Conservation (phyloP, 2,329 filamentous ascomycete genomes). For the Gnomoniopsis sp. region DNA sequence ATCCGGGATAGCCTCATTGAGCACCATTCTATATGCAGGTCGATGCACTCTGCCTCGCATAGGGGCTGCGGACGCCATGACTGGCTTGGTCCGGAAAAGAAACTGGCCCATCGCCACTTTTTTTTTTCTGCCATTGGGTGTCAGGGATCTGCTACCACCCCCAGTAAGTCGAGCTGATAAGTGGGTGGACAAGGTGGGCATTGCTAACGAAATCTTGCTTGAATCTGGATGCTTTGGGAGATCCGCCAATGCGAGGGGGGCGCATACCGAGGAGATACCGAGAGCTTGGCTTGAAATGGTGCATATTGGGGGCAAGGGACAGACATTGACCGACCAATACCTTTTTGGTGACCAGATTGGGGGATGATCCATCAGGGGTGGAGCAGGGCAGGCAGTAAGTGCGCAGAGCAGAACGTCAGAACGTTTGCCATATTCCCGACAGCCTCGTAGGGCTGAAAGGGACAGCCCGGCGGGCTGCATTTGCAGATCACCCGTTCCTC, state of each 20-base stretch:
- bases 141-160: constrained; percentile 13
- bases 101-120: constrained; percentile 5
- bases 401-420: not conserved
- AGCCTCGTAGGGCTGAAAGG: constrained; percentile 18
- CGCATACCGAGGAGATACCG: not conserved
- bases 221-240: not conserved
- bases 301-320: not conserved
- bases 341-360: not conserved
- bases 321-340: not conserved
- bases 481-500: constrained; percentile 9
- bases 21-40: constrained; percentile 5
- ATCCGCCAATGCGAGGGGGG: not conserved
- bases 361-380: not conserved
- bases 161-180: constrained; percentile 3
- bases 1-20: constrained; percentile 12
- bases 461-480: not conserved
- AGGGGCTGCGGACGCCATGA: constrained; percentile 15
- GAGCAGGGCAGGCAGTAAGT: not conserved
- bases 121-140: too few species aligned
- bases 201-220: constrained; percentile 1
- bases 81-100: constrained; percentile 1
- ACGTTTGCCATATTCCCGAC: not conserved
- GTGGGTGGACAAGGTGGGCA: constrained; percentile 1
- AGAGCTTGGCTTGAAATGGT: not conserved
- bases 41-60: constrained; percentile 10